phyloP scores from a whole-genome alignment of 768 basidiomycete genomes.

The Russula sp. region DNA sequence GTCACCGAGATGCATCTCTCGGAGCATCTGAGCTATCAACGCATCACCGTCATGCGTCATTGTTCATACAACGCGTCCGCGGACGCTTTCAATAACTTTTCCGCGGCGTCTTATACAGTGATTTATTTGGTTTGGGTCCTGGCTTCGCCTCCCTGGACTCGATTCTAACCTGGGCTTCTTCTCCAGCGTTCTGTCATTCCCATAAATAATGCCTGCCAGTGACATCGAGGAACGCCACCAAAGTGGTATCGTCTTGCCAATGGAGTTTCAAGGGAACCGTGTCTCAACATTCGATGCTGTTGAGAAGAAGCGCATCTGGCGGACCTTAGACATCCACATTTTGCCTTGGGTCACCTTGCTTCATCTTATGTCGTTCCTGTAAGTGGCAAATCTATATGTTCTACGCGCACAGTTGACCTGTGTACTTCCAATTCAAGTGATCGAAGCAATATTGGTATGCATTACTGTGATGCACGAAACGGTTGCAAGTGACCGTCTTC shows the following conservation, averaged over 20 bases:
- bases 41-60: too few species aligned
- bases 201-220: background rate
- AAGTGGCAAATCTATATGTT: background rate
- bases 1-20: too few species aligned
- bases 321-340: constrained; percentile 22
- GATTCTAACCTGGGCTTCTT: too few species aligned
- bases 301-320: constrained; percentile 13
- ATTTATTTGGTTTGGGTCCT: too few species aligned
- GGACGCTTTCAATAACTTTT: too few species aligned
- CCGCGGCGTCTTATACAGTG: too few species aligned
- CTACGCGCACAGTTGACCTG: background rate
- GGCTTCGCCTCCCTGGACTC: too few species aligned
- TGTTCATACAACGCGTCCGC: too few species aligned
- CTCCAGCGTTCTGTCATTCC: background rate
- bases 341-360: constrained; percentile 26
- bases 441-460: constrained; percentile 29
- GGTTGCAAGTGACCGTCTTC: background rate
- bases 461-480: background rate
- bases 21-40: too few species aligned
- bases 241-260: background rate
- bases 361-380: constrained; percentile 30
- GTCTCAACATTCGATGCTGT: background rate
- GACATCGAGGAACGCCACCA: background rate
- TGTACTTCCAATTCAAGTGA: constrained; percentile 18
- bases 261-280: background rate